These are phyloP conservation scores for Erythrophleum ivorense DNA, from an alignment of 331 rosid genomes.

Conservation along the genomic window DNA sequence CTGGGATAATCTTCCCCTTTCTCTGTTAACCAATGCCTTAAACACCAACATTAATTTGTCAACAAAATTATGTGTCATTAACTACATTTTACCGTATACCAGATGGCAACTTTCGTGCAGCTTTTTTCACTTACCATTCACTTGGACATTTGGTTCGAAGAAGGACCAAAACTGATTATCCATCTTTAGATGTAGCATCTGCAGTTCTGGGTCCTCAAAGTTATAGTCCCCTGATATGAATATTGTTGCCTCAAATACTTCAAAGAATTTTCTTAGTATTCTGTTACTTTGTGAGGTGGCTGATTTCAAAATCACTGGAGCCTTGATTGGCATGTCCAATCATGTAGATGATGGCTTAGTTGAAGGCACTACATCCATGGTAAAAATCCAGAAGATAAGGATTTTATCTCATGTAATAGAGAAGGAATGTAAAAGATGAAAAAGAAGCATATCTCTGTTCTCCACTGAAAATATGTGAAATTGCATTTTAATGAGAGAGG, in stretches of 20 bases:
- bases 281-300: background rate
- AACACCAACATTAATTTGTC: no score
- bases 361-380: background rate
- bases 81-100: no score
- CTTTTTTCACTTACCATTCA: slow-evolving; percentile 88
- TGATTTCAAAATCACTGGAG: slow-evolving; percentile 17
- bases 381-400: background rate
- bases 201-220: slow-evolving; percentile 86
- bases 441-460: background rate
- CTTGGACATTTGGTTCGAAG: slow-evolving; percentile 66
- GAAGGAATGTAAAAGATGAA: background rate
- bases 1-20: no score
- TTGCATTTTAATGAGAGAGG: background rate
- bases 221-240: slow-evolving; percentile 71
- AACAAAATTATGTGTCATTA: no score
- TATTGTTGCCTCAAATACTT: slow-evolving; percentile 18
- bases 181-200: slow-evolving; percentile 50
- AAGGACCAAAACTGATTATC: slow-evolving; percentile 44
- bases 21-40: no score
- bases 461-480: background rate
- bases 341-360: slow-evolving; percentile 22
- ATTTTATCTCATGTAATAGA: background rate
- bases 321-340: slow-evolving; percentile 3
- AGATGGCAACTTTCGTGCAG: slow-evolving; percentile 49
- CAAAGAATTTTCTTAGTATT: slow-evolving; percentile 2